Evolutionary conservation across 768 basidiomycete genomes (phyloP), one percentile per base, ranked within the genome.

Genomic region (Tricholoma matsutake): DNA sequence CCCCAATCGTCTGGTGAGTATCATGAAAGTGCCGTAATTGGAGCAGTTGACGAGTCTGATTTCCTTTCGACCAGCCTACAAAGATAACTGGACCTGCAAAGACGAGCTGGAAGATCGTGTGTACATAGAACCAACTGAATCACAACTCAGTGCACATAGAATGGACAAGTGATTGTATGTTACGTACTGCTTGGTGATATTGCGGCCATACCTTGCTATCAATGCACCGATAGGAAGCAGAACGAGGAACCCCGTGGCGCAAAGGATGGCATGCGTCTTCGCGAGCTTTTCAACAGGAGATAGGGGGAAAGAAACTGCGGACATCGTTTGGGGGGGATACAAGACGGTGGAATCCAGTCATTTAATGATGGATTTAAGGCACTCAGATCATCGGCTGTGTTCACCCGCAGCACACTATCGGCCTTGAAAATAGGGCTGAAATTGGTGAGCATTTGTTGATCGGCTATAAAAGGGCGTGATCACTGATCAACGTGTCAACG

Each of bases 171-270:
- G 25, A 13, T 43, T 25, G 37, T 20, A 57, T 35, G 22, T 53
- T 39, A 70, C 78, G 68, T 69, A 84, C 78, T 67, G 73, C 39
- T 69, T 72, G 25, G 75, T 81, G 63, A 79, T 81, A 7, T 84
- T 86, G 54, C 86, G 77, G 13, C 77, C 67, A 63, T 81, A 86
- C 61, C 86, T 78, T 28, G 83, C 81, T 45, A 85, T 71, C 62
- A 88, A 72, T 10, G 76, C 79, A n/a, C 87, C 86, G 31, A 83
- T 60, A 3, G 86, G 87, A 8, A 89, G 77, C 16, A 88, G 64
- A 54, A 86, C 71, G 53, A 87, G 71, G 43, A 69, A 67, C 18
- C 84, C 86, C 34, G 77, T 71, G 0, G 80, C 69, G 63, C 78
- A 81, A 9, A 87, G 72, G 37, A 83, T 70, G 22, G 79, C 87